Percentiles rank a stretch among this genome's conserved stretches.
Evolutionary conservation across 2,329 filamentous ascomycete species (phyloP).

Genomic region (Cercospora nicotianae): DNA sequence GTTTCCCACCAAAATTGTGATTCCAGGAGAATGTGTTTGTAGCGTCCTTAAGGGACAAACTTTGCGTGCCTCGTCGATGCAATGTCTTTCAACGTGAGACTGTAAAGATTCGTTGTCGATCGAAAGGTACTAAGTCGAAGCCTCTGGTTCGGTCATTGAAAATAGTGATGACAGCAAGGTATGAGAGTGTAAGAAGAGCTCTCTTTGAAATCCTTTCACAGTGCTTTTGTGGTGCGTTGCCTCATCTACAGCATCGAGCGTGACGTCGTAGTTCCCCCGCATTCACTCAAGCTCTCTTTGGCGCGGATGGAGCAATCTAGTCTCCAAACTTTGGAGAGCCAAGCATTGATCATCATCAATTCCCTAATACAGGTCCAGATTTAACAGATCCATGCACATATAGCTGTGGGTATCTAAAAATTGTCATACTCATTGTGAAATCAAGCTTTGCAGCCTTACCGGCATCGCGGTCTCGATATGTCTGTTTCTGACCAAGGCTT

Average conservation of each 20-base stretch:
- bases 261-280: slow-evolving; percentile 7
- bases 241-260: slow-evolving; percentile 3
- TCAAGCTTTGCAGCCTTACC: neutral
- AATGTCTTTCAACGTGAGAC: neutral
- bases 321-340: slow-evolving; percentile 1
- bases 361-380: neutral
- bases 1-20: neutral
- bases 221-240: neutral
- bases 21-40: neutral
- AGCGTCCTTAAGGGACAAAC: neutral
- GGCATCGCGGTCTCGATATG: neutral
- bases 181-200: neutral
- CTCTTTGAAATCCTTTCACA: neutral
- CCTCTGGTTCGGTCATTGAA: too few species aligned
- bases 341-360: neutral
- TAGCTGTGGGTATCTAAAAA: neutral
- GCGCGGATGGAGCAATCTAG: neutral
- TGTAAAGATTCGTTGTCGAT: neutral
- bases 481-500: neutral
- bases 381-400: neutral
- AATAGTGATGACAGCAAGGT: neutral
- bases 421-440: neutral
- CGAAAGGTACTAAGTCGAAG: neutral
- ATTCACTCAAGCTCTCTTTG: neutral
- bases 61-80: neutral